Conservation (phyloP, 371 early-diverging fungal species). For the Basidiobolus meristosporus region DNA sequence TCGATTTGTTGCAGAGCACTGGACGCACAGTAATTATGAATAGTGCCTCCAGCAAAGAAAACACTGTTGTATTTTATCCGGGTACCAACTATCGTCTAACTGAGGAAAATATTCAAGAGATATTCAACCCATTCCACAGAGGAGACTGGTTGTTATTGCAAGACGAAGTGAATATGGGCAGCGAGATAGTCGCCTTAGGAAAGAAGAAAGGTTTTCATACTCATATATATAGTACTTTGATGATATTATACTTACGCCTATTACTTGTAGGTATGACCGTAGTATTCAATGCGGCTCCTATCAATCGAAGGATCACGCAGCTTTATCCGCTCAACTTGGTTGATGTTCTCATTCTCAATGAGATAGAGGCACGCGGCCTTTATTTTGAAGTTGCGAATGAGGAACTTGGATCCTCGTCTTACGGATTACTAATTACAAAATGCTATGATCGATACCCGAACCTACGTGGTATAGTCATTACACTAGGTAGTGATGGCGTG, state of each 20-base stretch:
- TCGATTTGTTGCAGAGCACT: slow-evolving; percentile 21
- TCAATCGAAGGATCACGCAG: slow-evolving; percentile 25
- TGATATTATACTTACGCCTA: no score
- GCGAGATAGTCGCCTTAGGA: slow-evolving; percentile 37
- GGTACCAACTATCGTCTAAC: slow-evolving; percentile 56
- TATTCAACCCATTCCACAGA: slow-evolving; percentile 17
- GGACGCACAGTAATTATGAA: slow-evolving; percentile 83
- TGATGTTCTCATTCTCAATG: slow-evolving; percentile 63
- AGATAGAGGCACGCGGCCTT: slow-evolving; percentile 61
- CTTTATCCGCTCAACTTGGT: slow-evolving; percentile 35
- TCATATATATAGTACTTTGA: no score
- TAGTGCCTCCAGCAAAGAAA: slow-evolving; percentile 42
- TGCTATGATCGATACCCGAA: slow-evolving; percentile 14
- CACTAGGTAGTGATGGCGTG: slow-evolving; percentile 50
- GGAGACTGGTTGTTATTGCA: slow-evolving; percentile 60
- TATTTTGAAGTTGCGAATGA: no score
- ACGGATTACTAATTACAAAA: no score
- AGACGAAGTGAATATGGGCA: slow-evolving; percentile 64
- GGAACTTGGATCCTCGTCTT: no score
- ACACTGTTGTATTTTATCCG: slow-evolving; percentile 65
- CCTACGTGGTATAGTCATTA: slow-evolving; percentile 43
- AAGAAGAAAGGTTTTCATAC: slow-evolving; percentile 27
- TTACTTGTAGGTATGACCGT: slow-evolving; percentile 44
- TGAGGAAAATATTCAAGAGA: slow-evolving; percentile 17
- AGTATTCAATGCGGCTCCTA: slow-evolving; percentile 77